These are phyloP conservation scores for Plasmodium berghei DNA, from an alignment of 169 alveolate species.

Conservation along the genomic window DNA sequence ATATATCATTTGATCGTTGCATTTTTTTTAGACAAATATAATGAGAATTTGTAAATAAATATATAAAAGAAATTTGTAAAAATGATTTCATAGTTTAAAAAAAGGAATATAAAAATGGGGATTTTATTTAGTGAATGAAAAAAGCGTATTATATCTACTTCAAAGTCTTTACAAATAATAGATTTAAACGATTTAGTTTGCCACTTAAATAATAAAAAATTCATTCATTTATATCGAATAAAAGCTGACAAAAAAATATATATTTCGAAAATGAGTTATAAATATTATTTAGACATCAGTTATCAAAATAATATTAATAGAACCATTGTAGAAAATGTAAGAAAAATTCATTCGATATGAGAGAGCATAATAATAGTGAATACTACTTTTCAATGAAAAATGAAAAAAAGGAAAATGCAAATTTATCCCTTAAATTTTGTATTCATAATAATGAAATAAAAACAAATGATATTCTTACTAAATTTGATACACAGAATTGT, in stretches of 20 bases:
- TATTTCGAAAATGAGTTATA: too few relatives aligned
- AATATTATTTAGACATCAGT: too few relatives aligned
- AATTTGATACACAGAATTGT: too few relatives aligned
- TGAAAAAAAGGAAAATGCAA: too few relatives aligned
- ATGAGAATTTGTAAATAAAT: constrained; percentile 13
- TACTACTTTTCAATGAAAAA: constrained; percentile 4
- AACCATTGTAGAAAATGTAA: too few relatives aligned
- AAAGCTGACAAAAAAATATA: too few relatives aligned
- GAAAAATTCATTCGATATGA: too few relatives aligned
- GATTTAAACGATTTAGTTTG: constrained; percentile 6
- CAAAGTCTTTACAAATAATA: constrained; percentile 14
- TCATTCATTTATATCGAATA: constrained; percentile 1
- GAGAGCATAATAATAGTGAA: too few relatives aligned
- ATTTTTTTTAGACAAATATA: constrained; percentile 4
- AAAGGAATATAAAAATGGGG: constrained; percentile 54
- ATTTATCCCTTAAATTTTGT: too few relatives aligned
- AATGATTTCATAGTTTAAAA: constrained; percentile 35
- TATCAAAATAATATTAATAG: too few relatives aligned
- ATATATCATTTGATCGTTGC: constrained; percentile 28
- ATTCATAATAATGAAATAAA: too few relatives aligned
- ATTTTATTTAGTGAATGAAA: constrained; percentile 43
- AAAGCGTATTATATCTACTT: constrained; percentile 23
- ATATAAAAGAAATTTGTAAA: constrained; percentile 50
- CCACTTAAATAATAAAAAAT: constrained; percentile 15
- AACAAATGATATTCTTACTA: too few relatives aligned